Base-by-base conservation (phyloP, 345 rosid species). In the Hibiscus tridactylites region DNA sequence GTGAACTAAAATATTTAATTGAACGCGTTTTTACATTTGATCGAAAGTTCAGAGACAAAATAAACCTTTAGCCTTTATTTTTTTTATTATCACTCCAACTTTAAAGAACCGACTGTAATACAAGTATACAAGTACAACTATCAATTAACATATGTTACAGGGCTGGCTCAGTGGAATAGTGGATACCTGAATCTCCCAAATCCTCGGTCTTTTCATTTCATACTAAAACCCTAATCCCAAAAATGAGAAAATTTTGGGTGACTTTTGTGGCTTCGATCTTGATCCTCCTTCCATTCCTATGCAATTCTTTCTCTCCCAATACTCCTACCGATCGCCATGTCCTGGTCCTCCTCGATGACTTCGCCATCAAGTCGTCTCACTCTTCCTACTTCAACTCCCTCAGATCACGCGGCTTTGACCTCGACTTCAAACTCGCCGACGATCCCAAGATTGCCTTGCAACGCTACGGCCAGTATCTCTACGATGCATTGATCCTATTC, bases 401-500 rank as follows among this genome's bases (percentile, higher is more conserved):
- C 70, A 77, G 68, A 35, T 83, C 90, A 56, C 88, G 91, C 39
- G 89, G 89, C 13, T 89, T 83, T 83, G 79, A 82, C 71, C 90
- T 89, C 64, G 88, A 87, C 29, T 83, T 89, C 85, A 87, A 86
- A 85, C 90, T 87, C 65, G 86, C 89, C 12, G 90, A 87, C 15
- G 91, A 89, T 42, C 85, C 88, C 24, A 80, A 73, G 70, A 84
- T 87, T 68, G 78, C 83, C 28, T 85, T 89, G 66, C 91, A 86
- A 28, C 76, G 88, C 29, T 89, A 89, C 47, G 88, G 95, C 78
- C 87, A 85, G 82, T 86, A 87, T 89, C 72, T 89, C 50, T 89
- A 89, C 80, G 91, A 86, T 33, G 87, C 76, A 6, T 71, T 89
- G 42, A 53, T 89, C 72, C 75, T 89, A 58, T 89, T 89, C 77